Evolutionary conservation across 495 filamentous ascomycete species (phyloP).

Genomic region (Hypoxylon trugodes): DNA sequence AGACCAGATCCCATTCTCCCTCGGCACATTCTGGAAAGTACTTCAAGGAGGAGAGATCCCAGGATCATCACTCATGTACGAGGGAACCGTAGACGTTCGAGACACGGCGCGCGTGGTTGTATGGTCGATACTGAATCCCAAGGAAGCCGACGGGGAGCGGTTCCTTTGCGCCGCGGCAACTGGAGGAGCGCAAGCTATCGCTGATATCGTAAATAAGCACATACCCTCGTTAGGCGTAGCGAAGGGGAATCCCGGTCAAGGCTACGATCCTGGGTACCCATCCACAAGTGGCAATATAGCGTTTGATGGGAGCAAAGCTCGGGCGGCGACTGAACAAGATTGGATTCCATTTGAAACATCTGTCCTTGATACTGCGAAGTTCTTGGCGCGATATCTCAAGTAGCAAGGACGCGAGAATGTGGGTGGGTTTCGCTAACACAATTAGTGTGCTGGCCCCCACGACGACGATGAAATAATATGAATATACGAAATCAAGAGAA

Average conservation of each 20-base stretch:
- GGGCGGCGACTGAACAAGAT: slow-evolving; percentile 40
- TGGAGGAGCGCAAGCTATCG: slow-evolving; percentile 40
- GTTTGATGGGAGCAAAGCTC: slow-evolving; percentile 44
- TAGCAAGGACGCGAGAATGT: no score
- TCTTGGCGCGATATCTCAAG: slow-evolving; percentile 29
- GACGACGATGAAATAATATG: no score
- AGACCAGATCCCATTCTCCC: slow-evolving; percentile 34
- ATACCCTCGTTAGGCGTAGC: slow-evolving; percentile 26
- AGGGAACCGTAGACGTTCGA: slow-evolving; percentile 43
- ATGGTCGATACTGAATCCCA: slow-evolving; percentile 33
- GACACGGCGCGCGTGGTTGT: slow-evolving; percentile 49
- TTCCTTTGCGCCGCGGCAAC: slow-evolving; percentile 43
- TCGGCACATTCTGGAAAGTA: slow-evolving; percentile 33
- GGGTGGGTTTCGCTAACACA: no score
- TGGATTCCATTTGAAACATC: slow-evolving; percentile 51
- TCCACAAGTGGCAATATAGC: slow-evolving; percentile 17
- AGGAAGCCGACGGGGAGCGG: slow-evolving; percentile 36
- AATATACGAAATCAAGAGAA: no score
- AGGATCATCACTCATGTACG: slow-evolving; percentile 36
- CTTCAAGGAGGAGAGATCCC: slow-evolving; percentile 31
- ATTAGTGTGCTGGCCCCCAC: no score
- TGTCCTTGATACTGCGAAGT: slow-evolving; percentile 47
- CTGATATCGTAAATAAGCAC: slow-evolving; percentile 41
- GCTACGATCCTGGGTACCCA: slow-evolving; percentile 33
- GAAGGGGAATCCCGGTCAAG: slow-evolving; percentile 34